phyloP scores from a whole-genome alignment of 225 moss, liverwort and hornwort genomes.

The Pleurozium schreberi region DNA sequence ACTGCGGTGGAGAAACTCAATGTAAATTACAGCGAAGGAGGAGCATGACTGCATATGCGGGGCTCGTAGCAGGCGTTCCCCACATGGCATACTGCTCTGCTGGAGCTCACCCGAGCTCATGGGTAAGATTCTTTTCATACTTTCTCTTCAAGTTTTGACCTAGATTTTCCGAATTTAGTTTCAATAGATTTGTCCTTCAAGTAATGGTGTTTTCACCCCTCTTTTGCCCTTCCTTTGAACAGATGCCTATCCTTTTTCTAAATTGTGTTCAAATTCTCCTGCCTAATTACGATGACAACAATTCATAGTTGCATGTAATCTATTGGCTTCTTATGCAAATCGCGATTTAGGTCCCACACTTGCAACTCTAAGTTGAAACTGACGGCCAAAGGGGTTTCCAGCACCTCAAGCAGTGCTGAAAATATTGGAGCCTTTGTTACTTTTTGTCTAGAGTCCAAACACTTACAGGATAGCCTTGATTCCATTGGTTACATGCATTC shows the following conservation, averaged over 20 bases:
- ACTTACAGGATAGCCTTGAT: background rate
- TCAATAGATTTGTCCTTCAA: background rate
- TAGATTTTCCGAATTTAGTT: background rate
- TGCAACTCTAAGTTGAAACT: background rate
- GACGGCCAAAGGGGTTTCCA: background rate
- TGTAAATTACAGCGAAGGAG: conserved; percentile 13
- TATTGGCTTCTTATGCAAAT: background rate
- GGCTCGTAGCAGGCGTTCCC: conserved; percentile 15
- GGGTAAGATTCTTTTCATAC: conserved; percentile 8
- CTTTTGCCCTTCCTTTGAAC: background rate
- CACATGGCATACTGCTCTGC: conserved; percentile 8
- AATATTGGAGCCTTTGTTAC: background rate
- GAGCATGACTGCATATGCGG: conserved; percentile 28
- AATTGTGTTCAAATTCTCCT: background rate
- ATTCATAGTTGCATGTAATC: background rate
- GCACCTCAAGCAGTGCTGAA: background rate
- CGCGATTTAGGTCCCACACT: background rate
- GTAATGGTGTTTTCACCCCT: background rate
- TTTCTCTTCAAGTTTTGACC: background rate
- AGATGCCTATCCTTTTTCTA: background rate
- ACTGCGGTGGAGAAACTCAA: background rate
- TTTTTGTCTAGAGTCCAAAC: background rate
- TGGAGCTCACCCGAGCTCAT: conserved; percentile 16
- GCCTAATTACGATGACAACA: background rate
- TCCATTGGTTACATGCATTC: background rate